phyloP scores from a whole-genome alignment of 2,329 filamentous ascomycete genomes.

The Monosporascus sp. region DNA sequence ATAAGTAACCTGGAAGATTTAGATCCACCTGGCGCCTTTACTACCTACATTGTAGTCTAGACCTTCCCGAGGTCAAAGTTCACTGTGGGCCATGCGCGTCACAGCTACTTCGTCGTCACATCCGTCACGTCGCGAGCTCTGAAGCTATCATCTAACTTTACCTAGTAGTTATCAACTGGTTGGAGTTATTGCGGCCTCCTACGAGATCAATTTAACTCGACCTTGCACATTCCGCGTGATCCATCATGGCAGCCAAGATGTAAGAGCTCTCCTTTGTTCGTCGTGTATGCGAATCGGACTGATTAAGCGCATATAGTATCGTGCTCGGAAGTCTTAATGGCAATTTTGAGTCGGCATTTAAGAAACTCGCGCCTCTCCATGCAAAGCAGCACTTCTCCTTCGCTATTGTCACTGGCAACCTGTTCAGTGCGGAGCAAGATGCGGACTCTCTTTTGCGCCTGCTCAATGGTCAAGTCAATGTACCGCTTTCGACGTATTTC shows the following conservation, averaged over 20 bases:
- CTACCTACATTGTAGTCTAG: too few species aligned
- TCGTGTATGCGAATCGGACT: constrained; percentile 3
- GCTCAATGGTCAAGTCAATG: constrained; percentile 62
- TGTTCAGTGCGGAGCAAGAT: constrained; percentile 63
- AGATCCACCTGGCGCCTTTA: too few species aligned
- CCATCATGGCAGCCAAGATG: constrained; percentile 45
- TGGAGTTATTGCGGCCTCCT: too few species aligned
- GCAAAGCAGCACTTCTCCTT: constrained; percentile 84
- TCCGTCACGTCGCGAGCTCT: neutral
- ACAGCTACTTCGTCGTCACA: neutral
- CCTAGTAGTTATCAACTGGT: too few species aligned
- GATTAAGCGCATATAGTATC: constrained; percentile 44
- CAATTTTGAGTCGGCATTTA: constrained; percentile 67
- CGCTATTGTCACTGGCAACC: constrained; percentile 75
- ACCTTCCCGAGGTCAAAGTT: neutral
- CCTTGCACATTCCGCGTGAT: neutral
- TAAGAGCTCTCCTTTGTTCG: constrained; percentile 21
- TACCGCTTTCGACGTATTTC: constrained; percentile 88
- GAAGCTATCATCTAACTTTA: neutral
- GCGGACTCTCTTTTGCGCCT: constrained; percentile 57
- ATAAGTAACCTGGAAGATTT: too few species aligned
- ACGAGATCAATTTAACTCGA: neutral
- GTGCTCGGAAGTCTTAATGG: constrained; percentile 82
- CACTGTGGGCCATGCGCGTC: neutral
- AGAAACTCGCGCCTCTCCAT: constrained; percentile 75